These are phyloP conservation scores for Sugiyamaella floridensis DNA, from an alignment of 805 yeast genomes.

Conservation along the genomic window DNA sequence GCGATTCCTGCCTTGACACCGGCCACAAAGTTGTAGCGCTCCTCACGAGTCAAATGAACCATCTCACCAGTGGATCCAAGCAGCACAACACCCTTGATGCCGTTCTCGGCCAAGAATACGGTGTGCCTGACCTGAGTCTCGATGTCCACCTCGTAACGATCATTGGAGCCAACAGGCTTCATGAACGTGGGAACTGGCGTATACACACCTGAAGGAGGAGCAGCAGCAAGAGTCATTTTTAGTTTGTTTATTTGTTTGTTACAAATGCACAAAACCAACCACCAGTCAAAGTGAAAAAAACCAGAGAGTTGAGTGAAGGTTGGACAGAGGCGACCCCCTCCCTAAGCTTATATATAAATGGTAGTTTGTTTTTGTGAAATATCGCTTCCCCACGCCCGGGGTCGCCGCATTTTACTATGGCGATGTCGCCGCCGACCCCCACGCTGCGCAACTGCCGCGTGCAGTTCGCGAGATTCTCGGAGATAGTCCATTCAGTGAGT, in stretches of 20 bases:
- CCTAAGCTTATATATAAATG: background rate
- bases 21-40: conserved; percentile 31
- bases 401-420: background rate
- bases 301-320: no score
- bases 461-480: no score
- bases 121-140: conserved; percentile 44
- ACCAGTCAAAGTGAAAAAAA: no score
- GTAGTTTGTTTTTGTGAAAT: background rate
- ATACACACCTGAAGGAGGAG: conserved; percentile 34
- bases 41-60: conserved; percentile 42
- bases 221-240: conserved; percentile 12
- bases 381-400: background rate
- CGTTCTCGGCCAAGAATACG: conserved; percentile 36
- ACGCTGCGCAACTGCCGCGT: background rate
- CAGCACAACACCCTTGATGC: conserved; percentile 43
- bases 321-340: background rate
- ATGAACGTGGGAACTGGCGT: conserved; percentile 52
- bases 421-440: background rate
- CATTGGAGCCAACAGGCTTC: conserved; percentile 33
- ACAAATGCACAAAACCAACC: no score
- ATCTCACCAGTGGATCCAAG: conserved; percentile 54
- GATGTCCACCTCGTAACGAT: conserved; percentile 34
- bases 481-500: no score
- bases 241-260: background rate
- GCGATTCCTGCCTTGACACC: conserved; percentile 31